phyloP scores from a whole-genome alignment of 768 basidiomycete species.

The Podaxis rugospora region DNA sequence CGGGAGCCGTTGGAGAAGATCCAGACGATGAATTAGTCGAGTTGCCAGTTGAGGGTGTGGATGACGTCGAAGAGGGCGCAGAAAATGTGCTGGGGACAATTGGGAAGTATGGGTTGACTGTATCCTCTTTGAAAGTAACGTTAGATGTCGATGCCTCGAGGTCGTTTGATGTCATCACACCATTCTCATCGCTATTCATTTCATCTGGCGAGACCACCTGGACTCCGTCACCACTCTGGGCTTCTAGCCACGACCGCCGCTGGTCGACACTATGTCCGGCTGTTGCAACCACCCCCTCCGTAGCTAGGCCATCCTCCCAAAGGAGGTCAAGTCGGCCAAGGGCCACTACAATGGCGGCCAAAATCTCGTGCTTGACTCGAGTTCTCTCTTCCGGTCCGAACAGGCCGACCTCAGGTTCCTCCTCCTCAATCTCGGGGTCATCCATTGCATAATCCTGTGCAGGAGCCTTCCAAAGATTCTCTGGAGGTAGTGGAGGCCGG shows the following conservation, averaged over 20 bases:
- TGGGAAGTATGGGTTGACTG: conserved; percentile 54
- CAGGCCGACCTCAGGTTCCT: conserved; percentile 33
- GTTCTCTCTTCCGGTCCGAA: conserved; percentile 54
- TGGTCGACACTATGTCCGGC: conserved; percentile 8
- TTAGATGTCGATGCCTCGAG: conserved; percentile 9
- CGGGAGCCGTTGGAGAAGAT: conserved; percentile 3
- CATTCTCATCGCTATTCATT: conserved; percentile 15
- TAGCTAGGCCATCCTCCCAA: conserved; percentile 27
- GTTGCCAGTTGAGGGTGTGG: conserved; percentile 8
- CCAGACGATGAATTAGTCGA: conserved; percentile 5
- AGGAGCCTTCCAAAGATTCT: conserved; percentile 9
- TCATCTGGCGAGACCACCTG: conserved; percentile 15
- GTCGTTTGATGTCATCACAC: conserved; percentile 10
- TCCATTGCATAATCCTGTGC: conserved; percentile 10
- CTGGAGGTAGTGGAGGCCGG: conserved; percentile 5
- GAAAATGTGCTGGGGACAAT: conserved; percentile 21
- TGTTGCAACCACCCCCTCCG: conserved; percentile 19
- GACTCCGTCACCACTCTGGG: conserved; percentile 14
- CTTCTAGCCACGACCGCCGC: conserved; percentile 8
- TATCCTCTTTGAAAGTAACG: conserved; percentile 15
- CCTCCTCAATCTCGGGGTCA: conserved; percentile 28
- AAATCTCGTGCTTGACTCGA: conserved; percentile 75
- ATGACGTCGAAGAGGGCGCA: conserved; percentile 12
- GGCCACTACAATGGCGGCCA: conserved; percentile 85
- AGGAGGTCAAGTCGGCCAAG: conserved; percentile 61